Percentiles rank a stretch among this genome's conserved stretches.
Evolutionary conservation across 495 filamentous ascomycete species (phyloP).

Genomic region (Hypoxylon crocopeplum): DNA sequence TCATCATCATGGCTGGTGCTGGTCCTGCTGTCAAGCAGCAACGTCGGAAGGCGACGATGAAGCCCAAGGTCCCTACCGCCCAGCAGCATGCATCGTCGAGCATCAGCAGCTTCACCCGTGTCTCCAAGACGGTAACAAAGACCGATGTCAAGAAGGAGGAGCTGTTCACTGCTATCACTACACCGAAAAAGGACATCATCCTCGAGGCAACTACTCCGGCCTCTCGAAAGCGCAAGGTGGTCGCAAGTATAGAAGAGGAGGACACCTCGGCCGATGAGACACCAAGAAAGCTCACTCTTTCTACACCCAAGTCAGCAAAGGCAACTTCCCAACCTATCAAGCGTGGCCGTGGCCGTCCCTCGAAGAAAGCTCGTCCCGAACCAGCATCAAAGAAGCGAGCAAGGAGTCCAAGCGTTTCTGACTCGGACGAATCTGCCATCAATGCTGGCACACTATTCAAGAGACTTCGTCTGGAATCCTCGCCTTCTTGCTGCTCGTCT

Average conservation of each 20-base stretch:
- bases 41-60: constrained; percentile 29
- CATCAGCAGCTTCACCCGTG: constrained; percentile 48
- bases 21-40: constrained; percentile 36
- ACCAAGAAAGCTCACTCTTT: constrained; percentile 11
- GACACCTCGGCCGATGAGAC: constrained; percentile 36
- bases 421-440: constrained; percentile 37
- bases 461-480: constrained; percentile 49
- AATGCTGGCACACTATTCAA: constrained; percentile 46
- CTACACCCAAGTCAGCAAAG: constrained; percentile 16
- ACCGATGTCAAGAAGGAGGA: constrained; percentile 42
- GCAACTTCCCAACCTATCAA: constrained; percentile 11
- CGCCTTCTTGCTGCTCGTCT: constrained; percentile 40
- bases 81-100: constrained; percentile 27
- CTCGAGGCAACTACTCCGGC: constrained; percentile 35
- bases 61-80: constrained; percentile 21
- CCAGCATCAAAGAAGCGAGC: constrained; percentile 30
- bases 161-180: neutral
- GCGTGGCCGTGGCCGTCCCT: constrained; percentile 31
- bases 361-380: constrained; percentile 30
- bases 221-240: constrained; percentile 40
- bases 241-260: constrained; percentile 25
- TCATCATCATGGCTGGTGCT: constrained; percentile 20
- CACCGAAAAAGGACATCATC: constrained; percentile 30
- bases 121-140: constrained; percentile 46
- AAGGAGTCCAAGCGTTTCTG: constrained; percentile 37